Evolutionary conservation across 2,329 filamentous ascomycete species (phyloP), one percentile per base, ranked within the genome.

Genomic region (Paecilomyces sp.): DNA sequence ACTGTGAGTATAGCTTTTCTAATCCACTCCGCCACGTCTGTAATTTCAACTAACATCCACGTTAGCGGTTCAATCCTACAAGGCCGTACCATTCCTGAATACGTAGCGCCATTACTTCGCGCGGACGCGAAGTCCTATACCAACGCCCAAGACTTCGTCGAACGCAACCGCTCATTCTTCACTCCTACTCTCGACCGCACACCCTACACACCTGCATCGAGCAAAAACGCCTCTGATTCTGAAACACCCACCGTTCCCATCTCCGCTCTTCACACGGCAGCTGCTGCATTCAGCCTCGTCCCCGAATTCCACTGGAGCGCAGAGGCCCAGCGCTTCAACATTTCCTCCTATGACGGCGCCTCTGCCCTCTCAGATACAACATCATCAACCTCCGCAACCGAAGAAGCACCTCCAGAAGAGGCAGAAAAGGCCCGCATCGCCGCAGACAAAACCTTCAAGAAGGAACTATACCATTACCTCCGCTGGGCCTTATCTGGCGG

Each of bases 141-240:
- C 18, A 84, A 77, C 15, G 77, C 85, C 0, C 62, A 72, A 3
- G 77, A 83, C 22, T 89, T 87, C 69, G 72, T 84, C 7, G 67
- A 79, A 33, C 79, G 82, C 34, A 84, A 86, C 68, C 69, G 73
- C 30, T 83, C 84, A 66, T 84, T 89, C 72, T 88, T 89, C 72
- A 72, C 71, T 1, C 68, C 75, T 64, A 54, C 67, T 54, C 57
- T 75, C 30, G 53, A 65, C 50, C 63, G 71, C 56, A 59, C 66
- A 50, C 33, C 63, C 28, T 72, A 74, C 65, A 50, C 64, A 47
- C 15, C 61, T 41, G 52, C 64, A 47, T 58, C 64, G 52, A 59
- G 70, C 9, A 61, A 33, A 22, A 55, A 28, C n/a, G 60, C 55
- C 24, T 57, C 36, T 58, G 59, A 18, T 64, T 58, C 61, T 62